Percentiles rank a stretch among this genome's conserved stretches.
Evolutionary conservation across 2,329 filamentous ascomycete species (phyloP).

Genomic region (Monilinia aucupariae): DNA sequence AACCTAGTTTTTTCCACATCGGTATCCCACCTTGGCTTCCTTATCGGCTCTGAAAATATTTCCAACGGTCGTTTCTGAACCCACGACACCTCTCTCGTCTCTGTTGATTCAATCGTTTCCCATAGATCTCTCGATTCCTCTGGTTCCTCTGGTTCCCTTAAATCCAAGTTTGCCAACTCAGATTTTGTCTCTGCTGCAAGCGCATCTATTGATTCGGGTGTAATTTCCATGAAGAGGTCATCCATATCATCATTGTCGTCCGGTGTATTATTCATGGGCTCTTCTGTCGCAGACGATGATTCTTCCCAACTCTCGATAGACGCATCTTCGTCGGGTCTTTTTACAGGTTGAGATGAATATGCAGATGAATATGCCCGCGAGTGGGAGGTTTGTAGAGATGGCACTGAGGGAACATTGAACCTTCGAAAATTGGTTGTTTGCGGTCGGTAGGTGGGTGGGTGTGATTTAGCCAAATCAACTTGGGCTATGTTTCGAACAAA

Average conservation of each 20-base stretch:
- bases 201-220: conserved; percentile 36
- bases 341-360: not conserved
- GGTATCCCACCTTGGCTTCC: conserved; percentile 8
- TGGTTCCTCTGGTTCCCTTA: not conserved
- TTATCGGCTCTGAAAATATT: not conserved
- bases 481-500: conserved; percentile 33
- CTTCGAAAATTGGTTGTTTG: conserved; percentile 9
- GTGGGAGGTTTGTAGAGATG: not conserved
- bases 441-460: not conserved
- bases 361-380: conserved; percentile 4
- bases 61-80: conserved; percentile 1
- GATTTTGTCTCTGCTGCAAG: conserved; percentile 25
- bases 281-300: not conserved
- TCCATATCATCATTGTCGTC: not conserved
- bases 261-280: not conserved
- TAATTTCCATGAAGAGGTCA: conserved; percentile 34
- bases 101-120: not conserved
- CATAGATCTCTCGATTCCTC: not conserved
- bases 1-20: conserved; percentile 4
- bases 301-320: not conserved
- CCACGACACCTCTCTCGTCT: not conserved
- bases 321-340: not conserved
- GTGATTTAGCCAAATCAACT: conserved; percentile 26
- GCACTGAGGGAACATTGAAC: conserved; percentile 1
- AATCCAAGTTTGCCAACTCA: conserved; percentile 2